Conservation (phyloP, 176 grass and related monocot species). For the Oryza punctata region DNA sequence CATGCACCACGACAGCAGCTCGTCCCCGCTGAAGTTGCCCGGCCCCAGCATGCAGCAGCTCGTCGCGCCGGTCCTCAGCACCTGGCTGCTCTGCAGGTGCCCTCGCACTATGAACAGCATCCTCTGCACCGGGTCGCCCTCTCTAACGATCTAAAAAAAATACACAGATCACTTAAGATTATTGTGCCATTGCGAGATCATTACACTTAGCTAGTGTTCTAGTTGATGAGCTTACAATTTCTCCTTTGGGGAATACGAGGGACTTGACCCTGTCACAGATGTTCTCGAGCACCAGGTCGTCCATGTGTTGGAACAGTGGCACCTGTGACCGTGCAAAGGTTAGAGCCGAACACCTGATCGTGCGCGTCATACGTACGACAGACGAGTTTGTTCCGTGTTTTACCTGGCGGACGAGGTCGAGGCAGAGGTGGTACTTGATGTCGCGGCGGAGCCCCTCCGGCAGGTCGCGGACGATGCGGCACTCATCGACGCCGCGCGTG, state of each 20-base stretch:
- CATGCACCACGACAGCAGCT: conserved; percentile 95
- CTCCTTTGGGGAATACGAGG: conserved; percentile 82
- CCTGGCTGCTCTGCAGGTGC: conserved; percentile 77
- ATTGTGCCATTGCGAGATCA: background rate
- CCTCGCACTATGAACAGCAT: conserved; percentile 94
- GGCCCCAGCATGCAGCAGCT: conserved; percentile 88
- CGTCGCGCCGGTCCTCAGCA: conserved; percentile 58
- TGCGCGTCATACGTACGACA: background rate
- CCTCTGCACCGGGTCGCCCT: conserved; percentile 71
- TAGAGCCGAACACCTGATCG: background rate
- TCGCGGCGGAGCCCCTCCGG: conserved; percentile 80
- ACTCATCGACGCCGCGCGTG: conserved; percentile 78
- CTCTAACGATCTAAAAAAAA: conserved; percentile 42
- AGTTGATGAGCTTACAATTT: conserved; percentile 55
- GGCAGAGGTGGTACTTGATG: conserved; percentile 95
- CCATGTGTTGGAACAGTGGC: conserved; percentile 96
- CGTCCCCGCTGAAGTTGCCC: conserved; percentile 91
- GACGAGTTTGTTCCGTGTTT: background rate
- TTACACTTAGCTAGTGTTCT: background rate
- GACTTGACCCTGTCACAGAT: conserved; percentile 89
- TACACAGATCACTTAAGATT: background rate
- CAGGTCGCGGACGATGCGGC: conserved; percentile 63
- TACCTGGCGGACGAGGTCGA: conserved; percentile 82
- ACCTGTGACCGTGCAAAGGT: conserved; percentile 45
- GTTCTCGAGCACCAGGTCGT: conserved; percentile 91